Base-by-base conservation (phyloP, 1,139 yeast genomes). In the Pichia sp. region DNA sequence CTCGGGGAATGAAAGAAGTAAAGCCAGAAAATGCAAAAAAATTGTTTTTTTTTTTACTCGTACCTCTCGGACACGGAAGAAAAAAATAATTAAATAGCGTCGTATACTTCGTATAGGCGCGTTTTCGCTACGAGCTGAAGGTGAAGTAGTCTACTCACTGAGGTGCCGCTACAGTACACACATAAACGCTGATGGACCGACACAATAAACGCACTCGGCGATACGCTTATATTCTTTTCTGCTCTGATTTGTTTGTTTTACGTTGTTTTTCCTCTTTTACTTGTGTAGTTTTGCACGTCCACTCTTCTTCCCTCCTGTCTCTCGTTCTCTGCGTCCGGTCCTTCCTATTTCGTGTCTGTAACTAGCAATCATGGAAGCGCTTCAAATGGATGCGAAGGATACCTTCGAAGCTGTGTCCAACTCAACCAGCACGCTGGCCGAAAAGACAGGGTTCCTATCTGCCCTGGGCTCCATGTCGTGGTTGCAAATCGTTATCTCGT, bases 401-500 rank as follows among this genome's bases (percentile, higher is more conserved):
- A 36, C 51, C 16, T 30, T 53, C 11, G 50, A 53, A 7, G 29
- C 47, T n/a, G 48, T 50, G 3, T 19, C 41, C n/a, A 55, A 52
- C 32, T 40, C 55, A 13, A 47, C 57, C 46, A 32, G 8, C 31
- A 10, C 10, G 36, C 13, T 49, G 10, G 13, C 40, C 23, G 57
- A 47, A 16, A 47, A 42, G 23, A 4, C 52, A 0, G 16, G 30
- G 19, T 23, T 53, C n/a, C 38, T 53, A 15, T 16, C 44, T 7
- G 47, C 52, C 32, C 15, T 54, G 30, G 32, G 41, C 30, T 50
- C 54, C 41, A 7, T 56, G 6, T 70, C 79, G 8, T 79, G 82
- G 77, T 75, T 79, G 74, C 81, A 85, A 63, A 65, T 85, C 50
- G 60, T 77, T 26, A 58, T 81, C 19, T 75, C 90, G 0, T 60